phyloP scores from a whole-genome alignment of 257 asterid species.

The Prunella vulgaris region DNA sequence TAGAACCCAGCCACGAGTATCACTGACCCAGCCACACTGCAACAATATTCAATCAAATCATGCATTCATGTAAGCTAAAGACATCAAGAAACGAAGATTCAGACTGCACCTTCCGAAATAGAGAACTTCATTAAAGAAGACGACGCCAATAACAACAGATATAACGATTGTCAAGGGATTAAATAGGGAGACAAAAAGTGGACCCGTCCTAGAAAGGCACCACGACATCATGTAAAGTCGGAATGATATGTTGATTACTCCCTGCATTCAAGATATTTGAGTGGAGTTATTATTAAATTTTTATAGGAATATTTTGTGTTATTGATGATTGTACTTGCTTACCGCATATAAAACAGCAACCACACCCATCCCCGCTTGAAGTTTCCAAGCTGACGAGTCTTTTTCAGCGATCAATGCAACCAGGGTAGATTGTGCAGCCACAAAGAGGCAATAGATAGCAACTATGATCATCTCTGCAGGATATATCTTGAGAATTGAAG shows the following conservation, averaged over 20 bases:
- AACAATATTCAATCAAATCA: not conserved
- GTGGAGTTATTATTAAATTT: not conserved
- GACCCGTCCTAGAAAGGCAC: constrained; percentile 54
- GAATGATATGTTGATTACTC: constrained; percentile 37
- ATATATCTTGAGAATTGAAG: constrained; percentile 46
- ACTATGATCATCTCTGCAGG: constrained; percentile 47
- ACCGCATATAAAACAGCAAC: constrained; percentile 44
- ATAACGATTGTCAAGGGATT: constrained; percentile 48
- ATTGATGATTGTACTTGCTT: not conserved
- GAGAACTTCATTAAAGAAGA: constrained; percentile 41
- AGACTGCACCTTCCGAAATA: constrained; percentile 45
- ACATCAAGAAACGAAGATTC: not conserved
- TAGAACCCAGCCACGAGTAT: constrained; percentile 40
- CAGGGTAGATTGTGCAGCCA: constrained; percentile 38
- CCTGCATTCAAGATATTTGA: constrained; percentile 23
- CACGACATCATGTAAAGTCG: constrained; percentile 49
- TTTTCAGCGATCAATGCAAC: constrained; percentile 39
- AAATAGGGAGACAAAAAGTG: constrained; percentile 55
- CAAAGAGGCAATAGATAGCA: constrained; percentile 41
- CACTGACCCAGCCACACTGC: constrained; percentile 46
- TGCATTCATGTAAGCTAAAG: not conserved
- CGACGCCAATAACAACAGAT: constrained; percentile 35
- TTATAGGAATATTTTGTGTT: not conserved
- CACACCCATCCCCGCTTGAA: constrained; percentile 35
- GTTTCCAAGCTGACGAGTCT: constrained; percentile 43